These are phyloP conservation scores for Syncephalastrum sp. DNA, from an alignment of 371 early-diverging fungal species.

Conservation along the genomic window DNA sequence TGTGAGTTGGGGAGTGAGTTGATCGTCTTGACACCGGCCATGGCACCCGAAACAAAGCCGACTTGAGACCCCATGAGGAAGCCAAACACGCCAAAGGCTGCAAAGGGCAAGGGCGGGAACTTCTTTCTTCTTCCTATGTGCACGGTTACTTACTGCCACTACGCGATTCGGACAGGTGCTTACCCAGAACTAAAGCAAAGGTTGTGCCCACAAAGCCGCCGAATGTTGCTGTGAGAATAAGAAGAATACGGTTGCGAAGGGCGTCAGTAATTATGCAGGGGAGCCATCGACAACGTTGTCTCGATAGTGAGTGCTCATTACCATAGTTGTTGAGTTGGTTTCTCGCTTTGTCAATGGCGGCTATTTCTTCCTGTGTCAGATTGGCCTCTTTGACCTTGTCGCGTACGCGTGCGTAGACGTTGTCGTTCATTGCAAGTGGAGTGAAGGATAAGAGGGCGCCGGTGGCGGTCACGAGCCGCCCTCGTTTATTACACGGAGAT, in stretches of 20 bases:
- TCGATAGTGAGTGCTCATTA: slow-evolving; percentile 15
- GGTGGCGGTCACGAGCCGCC: too few relatives aligned
- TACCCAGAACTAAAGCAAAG: slow-evolving; percentile 31
- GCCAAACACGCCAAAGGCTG: slow-evolving; percentile 38
- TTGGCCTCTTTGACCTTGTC: slow-evolving; percentile 43
- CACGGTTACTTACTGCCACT: background rate
- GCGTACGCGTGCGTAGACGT: slow-evolving; percentile 34
- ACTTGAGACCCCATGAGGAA: slow-evolving; percentile 48
- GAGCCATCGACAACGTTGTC: background rate
- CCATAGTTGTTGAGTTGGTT: slow-evolving; percentile 34
- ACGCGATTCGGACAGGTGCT: background rate
- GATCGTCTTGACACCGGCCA: slow-evolving; percentile 41
- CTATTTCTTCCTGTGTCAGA: slow-evolving; percentile 42
- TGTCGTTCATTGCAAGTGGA: slow-evolving; percentile 26
- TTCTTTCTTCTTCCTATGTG: slow-evolving; percentile 25
- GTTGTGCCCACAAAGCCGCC: slow-evolving; percentile 40
- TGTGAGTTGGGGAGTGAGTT: slow-evolving; percentile 41
- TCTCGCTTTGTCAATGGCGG: slow-evolving; percentile 41
- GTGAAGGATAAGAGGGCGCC: too few relatives aligned
- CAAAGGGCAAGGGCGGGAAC: slow-evolving; percentile 31
- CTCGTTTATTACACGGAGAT: too few relatives aligned
- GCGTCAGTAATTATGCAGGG: background rate
- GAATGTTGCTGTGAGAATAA: slow-evolving; percentile 24
- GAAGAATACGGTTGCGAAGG: background rate
- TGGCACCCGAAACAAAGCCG: slow-evolving; percentile 44